A percentile compares a stretch with the other conserved stretches of the same genome.
Conservation (phyloP, 148 eudicot genomes). For the Nepenthes gracilis region DNA sequence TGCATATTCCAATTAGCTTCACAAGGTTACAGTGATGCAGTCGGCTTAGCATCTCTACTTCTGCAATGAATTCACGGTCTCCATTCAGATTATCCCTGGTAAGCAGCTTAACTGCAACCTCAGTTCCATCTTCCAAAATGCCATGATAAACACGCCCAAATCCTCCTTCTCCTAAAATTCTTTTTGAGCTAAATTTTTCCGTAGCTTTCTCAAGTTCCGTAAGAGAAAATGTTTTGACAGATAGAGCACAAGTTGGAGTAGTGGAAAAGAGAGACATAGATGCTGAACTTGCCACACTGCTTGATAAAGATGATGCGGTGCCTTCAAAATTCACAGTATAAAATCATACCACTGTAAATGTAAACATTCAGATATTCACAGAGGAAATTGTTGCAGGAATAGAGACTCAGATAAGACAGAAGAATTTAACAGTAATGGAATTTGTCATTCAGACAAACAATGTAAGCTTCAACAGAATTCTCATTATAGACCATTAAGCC, state of each 20-base stretch:
- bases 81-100: constrained; percentile 76
- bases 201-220: constrained; percentile 82
- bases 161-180: constrained; percentile 96
- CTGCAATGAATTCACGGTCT: constrained; percentile 86
- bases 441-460: too few relatives aligned
- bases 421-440: too few relatives aligned
- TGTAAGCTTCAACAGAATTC: too few relatives aligned
- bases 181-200: constrained; percentile 63
- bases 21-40: constrained; percentile 97
- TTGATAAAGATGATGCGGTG: constrained; percentile 50
- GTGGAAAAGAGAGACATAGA: constrained; percentile 61
- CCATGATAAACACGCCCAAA: constrained; percentile 97
- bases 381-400: too few relatives aligned
- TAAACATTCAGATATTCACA: constrained; percentile 1
- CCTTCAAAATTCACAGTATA: constrained; percentile 37
- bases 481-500: too few relatives aligned
- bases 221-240: constrained; percentile 74
- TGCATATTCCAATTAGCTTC: constrained; percentile 88
- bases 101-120: constrained; percentile 92
- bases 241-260: constrained; percentile 65
- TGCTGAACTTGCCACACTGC: constrained; percentile 67
- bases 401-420: too few relatives aligned
- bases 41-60: constrained; percentile 96
- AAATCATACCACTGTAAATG: not conserved
- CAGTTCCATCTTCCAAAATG: constrained; percentile 59